phyloP scores from a whole-genome alignment of 805 yeast species.

The Peterozyma toletana region DNA sequence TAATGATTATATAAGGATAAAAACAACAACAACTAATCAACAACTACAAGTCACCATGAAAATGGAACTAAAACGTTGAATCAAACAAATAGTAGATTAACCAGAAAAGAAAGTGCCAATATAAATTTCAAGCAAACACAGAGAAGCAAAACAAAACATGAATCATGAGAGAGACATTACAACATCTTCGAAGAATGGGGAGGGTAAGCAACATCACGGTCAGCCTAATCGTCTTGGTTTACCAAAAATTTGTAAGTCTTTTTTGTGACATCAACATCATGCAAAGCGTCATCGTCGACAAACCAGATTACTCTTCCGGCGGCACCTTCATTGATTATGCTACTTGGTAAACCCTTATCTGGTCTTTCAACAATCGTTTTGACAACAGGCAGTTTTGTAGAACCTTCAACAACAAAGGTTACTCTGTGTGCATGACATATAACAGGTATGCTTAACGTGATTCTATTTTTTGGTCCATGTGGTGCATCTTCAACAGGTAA shows the following conservation, averaged over 20 bases:
- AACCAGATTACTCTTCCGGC: conserved; percentile 97
- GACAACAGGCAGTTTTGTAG: conserved; percentile 88
- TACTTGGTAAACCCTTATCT: conserved; percentile 90
- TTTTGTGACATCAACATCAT: conserved; percentile 68
- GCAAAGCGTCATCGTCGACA: conserved; percentile 88
- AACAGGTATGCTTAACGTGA: conserved; percentile 89
- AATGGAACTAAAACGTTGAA: not conserved
- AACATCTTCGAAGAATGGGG: too few relatives aligned
- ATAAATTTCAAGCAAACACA: not conserved
- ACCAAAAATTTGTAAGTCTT: conserved; percentile 59
- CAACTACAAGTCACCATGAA: not conserved
- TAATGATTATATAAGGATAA: not conserved
- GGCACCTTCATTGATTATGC: conserved; percentile 92
- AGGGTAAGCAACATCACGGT: too few relatives aligned
- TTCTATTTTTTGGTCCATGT: conserved; percentile 76
- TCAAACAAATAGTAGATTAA: not conserved
- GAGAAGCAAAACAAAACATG: not conserved
- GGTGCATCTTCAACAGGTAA: conserved; percentile 92
- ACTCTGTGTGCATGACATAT: conserved; percentile 90
- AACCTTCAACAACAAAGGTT: conserved; percentile 93
- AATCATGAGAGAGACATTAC: too few relatives aligned
- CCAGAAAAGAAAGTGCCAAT: not conserved
- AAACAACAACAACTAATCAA: not conserved
- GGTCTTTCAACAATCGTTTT: conserved; percentile 94
- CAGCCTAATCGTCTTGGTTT: not conserved